Percentiles rank a stretch among this genome's conserved stretches.
Conservation (phyloP, 805 yeast species). For the Candida mattraensis region DNA sequence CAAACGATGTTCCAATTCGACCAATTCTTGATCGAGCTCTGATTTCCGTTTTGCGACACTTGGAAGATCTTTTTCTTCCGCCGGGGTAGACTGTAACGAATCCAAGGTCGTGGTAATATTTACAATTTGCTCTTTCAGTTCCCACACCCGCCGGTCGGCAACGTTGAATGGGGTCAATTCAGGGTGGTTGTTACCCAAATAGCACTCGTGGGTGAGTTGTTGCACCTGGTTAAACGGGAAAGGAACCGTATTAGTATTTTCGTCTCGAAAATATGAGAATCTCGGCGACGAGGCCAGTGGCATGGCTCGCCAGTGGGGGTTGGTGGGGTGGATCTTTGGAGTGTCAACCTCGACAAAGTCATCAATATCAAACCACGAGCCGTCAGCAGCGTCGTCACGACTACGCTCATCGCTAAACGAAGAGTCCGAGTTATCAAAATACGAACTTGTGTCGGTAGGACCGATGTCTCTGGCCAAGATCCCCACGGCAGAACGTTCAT, state of each 20-base stretch:
- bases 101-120: slow-evolving; percentile 27
- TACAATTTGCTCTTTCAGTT: slow-evolving; percentile 40
- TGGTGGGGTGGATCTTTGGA: slow-evolving; percentile 37
- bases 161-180: slow-evolving; percentile 52
- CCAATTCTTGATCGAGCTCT: slow-evolving; percentile 27
- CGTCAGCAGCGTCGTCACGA: slow-evolving; percentile 14
- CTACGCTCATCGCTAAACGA: slow-evolving; percentile 15
- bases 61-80: slow-evolving; percentile 7
- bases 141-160: slow-evolving; percentile 39
- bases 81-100: slow-evolving; percentile 14
- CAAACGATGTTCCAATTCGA: slow-evolving; percentile 33
- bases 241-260: slow-evolving; percentile 40
- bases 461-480: slow-evolving; percentile 38
- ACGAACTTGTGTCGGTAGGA: slow-evolving; percentile 18
- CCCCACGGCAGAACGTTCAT: slow-evolving; percentile 50
- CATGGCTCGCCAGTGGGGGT: slow-evolving; percentile 44
- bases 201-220: slow-evolving; percentile 66
- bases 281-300: slow-evolving; percentile 59
- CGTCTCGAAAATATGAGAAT: slow-evolving; percentile 59
- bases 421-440: slow-evolving; percentile 21
- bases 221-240: slow-evolving; percentile 57
- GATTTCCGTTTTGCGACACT: slow-evolving; percentile 16
- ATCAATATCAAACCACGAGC: slow-evolving; percentile 67
- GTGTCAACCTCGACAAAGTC: slow-evolving; percentile 74
- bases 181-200: slow-evolving; percentile 53